phyloP scores from a whole-genome alignment of 2,329 filamentous ascomycete genomes.

The Dactylellina sp. region DNA sequence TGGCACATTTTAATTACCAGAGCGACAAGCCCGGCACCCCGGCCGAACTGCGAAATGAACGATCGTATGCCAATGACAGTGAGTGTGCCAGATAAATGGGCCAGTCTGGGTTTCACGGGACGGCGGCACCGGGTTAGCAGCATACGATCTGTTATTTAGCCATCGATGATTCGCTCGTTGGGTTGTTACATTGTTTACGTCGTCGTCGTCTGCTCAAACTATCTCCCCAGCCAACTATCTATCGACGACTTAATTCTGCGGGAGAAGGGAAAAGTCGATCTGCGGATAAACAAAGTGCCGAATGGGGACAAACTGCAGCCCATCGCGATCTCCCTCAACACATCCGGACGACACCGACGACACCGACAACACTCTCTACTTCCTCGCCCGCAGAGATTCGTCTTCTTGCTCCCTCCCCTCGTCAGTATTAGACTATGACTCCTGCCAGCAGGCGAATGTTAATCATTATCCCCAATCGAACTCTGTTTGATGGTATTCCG shows the following conservation, averaged over 20 bases:
- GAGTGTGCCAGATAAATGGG: conserved; percentile 11
- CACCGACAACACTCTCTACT: too few relatives aligned
- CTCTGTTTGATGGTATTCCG: too few relatives aligned
- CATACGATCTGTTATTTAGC: too few relatives aligned
- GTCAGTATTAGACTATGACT: too few relatives aligned
- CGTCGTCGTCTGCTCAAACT: background rate
- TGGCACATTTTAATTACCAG: background rate
- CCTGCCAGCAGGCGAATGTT: too few relatives aligned
- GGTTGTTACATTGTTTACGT: background rate
- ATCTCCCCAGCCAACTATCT: background rate
- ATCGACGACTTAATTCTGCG: too few relatives aligned
- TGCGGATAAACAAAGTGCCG: conserved; percentile 32
- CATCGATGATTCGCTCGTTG: too few relatives aligned
- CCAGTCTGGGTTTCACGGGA: too few relatives aligned
- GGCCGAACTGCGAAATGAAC: conserved; percentile 10
- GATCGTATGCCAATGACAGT: background rate
- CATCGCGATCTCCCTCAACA: conserved; percentile 1
- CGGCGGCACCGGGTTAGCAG: too few relatives aligned
- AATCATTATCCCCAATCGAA: too few relatives aligned
- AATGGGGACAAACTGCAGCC: conserved; percentile 21
- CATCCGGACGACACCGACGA: conserved; percentile 2
- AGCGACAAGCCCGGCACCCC: conserved; percentile 7
- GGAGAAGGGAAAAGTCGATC: background rate
- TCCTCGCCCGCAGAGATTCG: too few relatives aligned
- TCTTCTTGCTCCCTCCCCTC: too few relatives aligned